These are phyloP conservation scores for Scheffersomyces insectosa DNA, from an alignment of 1,139 yeast genomes.

Conservation along the genomic window DNA sequence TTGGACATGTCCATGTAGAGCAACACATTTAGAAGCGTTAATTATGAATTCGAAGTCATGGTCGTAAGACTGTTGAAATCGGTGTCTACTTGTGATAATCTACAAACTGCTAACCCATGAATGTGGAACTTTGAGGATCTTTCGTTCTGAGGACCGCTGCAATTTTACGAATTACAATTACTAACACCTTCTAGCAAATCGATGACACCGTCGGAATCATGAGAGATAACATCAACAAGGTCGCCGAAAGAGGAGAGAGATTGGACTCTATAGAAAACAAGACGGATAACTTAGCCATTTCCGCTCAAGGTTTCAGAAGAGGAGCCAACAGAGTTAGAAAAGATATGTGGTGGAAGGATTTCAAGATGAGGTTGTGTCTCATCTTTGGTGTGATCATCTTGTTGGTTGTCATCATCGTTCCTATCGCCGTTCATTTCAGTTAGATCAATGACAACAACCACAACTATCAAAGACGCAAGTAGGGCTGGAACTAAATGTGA, in stretches of 20 bases:
- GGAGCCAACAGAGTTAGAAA: constrained; percentile 98
- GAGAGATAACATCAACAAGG: constrained; percentile 96
- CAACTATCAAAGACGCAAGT: no score
- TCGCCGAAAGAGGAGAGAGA: constrained; percentile 93
- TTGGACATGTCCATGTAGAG: no score
- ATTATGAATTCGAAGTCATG: no score
- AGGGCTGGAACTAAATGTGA: no score
- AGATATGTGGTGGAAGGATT: constrained; percentile 99
- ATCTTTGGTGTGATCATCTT: constrained; percentile 78
- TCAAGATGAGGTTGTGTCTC: constrained; percentile 94
- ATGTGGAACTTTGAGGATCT: not conserved
- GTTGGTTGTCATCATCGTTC: constrained; percentile 87
- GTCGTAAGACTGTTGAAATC: no score
- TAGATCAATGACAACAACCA: constrained; percentile 11
- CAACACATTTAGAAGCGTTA: no score
- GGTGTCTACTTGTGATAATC: no score
- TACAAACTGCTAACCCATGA: no score
- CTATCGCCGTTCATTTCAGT: constrained; percentile 87
- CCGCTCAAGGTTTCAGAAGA: constrained; percentile 94
- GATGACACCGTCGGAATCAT: constrained; percentile 97
- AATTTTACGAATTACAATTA: constrained; percentile 1
- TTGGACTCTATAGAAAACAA: constrained; percentile 91
- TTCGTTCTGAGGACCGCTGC: not conserved
- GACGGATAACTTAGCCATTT: constrained; percentile 88
- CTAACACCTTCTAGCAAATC: constrained; percentile 58